Conservation (phyloP, 371 early-diverging fungal species). For the Lichtheimia ornata region DNA sequence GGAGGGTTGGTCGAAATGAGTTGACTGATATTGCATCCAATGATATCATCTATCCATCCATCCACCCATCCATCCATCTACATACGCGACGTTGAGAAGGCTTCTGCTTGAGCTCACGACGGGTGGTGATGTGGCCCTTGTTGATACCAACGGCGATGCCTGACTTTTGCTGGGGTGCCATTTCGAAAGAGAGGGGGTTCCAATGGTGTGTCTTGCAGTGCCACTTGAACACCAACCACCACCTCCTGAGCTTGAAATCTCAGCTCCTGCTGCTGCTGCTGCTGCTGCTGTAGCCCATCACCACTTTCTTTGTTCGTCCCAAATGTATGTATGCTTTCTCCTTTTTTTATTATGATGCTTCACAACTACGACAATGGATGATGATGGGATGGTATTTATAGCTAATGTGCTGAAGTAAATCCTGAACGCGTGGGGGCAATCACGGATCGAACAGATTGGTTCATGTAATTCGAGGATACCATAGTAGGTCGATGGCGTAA, state of each 20-base stretch:
- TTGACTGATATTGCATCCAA: slow-evolving; percentile 4
- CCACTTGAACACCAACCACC: background rate
- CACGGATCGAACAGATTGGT: slow-evolving; percentile 18
- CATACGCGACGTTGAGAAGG: slow-evolving; percentile 84
- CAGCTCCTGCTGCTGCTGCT: too few species aligned
- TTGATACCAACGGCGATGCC: slow-evolving; percentile 81
- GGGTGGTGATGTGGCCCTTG: slow-evolving; percentile 87
- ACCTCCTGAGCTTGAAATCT: background rate
- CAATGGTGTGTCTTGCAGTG: background rate
- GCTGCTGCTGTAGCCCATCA: too few species aligned
- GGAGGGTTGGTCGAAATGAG: background rate
- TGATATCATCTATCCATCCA: slow-evolving; percentile 12
- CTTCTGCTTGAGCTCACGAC: slow-evolving; percentile 77
- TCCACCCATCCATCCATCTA: slow-evolving; percentile 42
- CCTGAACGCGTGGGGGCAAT: slow-evolving; percentile 24
- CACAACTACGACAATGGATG: background rate
- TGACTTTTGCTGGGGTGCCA: slow-evolving; percentile 55
- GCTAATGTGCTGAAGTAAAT: slow-evolving; percentile 13
- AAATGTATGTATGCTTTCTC: too few species aligned
- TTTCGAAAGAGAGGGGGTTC: slow-evolving; percentile 12
- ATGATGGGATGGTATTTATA: background rate
- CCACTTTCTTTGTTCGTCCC: too few species aligned
- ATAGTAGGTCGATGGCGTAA: slow-evolving; percentile 25
- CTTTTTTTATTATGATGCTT: too few species aligned
- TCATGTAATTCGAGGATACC: background rate